These are phyloP conservation scores for Rauvolfia tetraphylla DNA, from an alignment of 257 asterid species.

Conservation along the genomic window DNA sequence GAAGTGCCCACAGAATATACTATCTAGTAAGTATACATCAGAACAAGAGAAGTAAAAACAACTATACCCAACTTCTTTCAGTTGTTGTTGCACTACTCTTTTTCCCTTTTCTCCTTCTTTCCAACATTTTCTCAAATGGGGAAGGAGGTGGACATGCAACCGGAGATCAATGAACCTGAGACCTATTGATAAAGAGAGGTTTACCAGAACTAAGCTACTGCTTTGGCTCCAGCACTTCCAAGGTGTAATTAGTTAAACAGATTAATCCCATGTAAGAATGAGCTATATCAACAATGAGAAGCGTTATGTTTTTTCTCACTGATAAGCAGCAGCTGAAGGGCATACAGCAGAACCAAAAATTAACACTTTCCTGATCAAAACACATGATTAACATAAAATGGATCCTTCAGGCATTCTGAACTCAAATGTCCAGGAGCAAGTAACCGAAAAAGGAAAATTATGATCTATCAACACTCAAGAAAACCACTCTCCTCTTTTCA, in stretches of 20 bases:
- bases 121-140: neutral
- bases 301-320: neutral
- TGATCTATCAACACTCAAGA: neutral
- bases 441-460: neutral
- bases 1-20: neutral
- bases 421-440: neutral
- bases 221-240: neutral
- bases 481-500: neutral
- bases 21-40: neutral
- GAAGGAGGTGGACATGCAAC: neutral
- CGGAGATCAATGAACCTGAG: neutral
- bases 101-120: neutral
- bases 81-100: neutral
- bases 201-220: neutral
- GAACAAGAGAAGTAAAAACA: neutral
- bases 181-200: neutral
- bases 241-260: neutral
- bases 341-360: neutral
- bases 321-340: neutral
- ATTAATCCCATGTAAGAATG: neutral
- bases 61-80: neutral
- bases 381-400: neutral
- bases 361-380: neutral
- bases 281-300: neutral
- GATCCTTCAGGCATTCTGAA: neutral